Conservation (phyloP, 139 green algal species). For the Coelastrella sp. region DNA sequence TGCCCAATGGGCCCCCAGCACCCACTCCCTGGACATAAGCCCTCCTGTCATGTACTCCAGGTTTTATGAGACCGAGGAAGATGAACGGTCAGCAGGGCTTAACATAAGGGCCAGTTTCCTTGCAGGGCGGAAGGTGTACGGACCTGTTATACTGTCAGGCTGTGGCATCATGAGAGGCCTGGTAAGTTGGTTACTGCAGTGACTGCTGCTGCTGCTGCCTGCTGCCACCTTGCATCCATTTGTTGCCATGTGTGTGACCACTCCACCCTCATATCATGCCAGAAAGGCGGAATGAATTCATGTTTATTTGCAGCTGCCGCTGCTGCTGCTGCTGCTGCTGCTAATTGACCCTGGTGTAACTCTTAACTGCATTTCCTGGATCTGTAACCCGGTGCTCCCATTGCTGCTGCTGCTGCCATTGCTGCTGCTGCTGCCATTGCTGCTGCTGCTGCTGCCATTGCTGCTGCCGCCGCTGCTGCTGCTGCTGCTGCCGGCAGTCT, state of each 20-base stretch:
- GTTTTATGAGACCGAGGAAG: background rate
- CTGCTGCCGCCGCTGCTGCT: conserved; percentile 23
- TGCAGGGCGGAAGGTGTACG: conserved; percentile 18
- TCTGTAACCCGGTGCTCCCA: no score
- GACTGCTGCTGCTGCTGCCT: background rate
- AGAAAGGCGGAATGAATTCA: background rate
- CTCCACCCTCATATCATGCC: no score
- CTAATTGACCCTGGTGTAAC: no score
- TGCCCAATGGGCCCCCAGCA: background rate
- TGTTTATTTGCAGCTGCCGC: background rate
- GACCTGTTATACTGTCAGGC: conserved; percentile 1
- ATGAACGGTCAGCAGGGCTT: background rate
- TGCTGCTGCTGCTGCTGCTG: background rate
- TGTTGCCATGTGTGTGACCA: no score
- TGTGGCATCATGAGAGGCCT: conserved; percentile 10
- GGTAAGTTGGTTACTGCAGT: background rate
- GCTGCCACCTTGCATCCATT: no score
- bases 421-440: background rate
- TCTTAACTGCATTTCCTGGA: background rate
- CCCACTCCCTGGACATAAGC: conserved; percentile 3
- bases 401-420: conserved; percentile 5
- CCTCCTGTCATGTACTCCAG: conserved; percentile 7
- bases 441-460: background rate
- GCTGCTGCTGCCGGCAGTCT: background rate
- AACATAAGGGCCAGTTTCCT: conserved; percentile 29